A percentile compares a stretch with the other conserved stretches of the same genome.
Evolutionary conservation across 2,329 filamentous ascomycete species (phyloP).

Genomic region (Pseudogymnoascus sp.): DNA sequence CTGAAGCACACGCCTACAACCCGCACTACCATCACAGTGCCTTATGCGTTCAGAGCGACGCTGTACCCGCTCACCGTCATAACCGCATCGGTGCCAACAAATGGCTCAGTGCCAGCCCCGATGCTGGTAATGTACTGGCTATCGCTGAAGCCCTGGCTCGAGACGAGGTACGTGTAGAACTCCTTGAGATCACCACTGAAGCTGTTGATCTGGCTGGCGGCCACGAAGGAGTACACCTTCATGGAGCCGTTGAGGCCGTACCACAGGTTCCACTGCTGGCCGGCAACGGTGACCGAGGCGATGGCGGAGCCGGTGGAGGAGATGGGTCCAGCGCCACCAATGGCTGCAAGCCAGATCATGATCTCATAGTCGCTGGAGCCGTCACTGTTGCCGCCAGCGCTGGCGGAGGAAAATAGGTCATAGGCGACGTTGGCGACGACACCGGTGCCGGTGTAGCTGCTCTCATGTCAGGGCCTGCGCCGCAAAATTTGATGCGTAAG

Average conservation of each 20-base stretch:
- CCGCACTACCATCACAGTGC: not conserved
- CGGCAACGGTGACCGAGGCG: conserved; percentile 45
- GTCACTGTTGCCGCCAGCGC: conserved; percentile 29
- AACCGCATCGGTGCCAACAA: conserved; percentile 40
- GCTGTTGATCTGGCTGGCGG: conserved; percentile 35
- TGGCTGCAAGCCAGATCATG: conserved; percentile 55
- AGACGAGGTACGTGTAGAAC: conserved; percentile 49
- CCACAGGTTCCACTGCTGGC: conserved; percentile 49
- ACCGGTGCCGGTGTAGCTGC: conserved; percentile 38
- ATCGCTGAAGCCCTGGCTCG: conserved; percentile 37
- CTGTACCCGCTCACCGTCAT: conserved; percentile 34
- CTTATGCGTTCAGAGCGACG: not conserved
- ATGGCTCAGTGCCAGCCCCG: conserved; percentile 49
- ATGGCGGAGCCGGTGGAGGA: conserved; percentile 42
- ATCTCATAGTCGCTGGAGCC: conserved; percentile 49
- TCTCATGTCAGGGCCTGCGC: not conserved
- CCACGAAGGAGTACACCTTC: conserved; percentile 54
- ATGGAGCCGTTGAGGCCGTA: conserved; percentile 51
- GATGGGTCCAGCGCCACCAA: conserved; percentile 51
- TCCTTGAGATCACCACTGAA: conserved; percentile 49
- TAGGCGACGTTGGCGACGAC: conserved; percentile 53
- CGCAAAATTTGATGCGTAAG: not conserved
- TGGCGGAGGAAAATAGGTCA: conserved; percentile 48
- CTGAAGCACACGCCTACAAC: not conserved
- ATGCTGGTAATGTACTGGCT: conserved; percentile 46